Evolutionary conservation across 305 asterid species (phyloP), one percentile per base, ranked within the genome.

Genomic region (Caryopteris hybrid): DNA sequence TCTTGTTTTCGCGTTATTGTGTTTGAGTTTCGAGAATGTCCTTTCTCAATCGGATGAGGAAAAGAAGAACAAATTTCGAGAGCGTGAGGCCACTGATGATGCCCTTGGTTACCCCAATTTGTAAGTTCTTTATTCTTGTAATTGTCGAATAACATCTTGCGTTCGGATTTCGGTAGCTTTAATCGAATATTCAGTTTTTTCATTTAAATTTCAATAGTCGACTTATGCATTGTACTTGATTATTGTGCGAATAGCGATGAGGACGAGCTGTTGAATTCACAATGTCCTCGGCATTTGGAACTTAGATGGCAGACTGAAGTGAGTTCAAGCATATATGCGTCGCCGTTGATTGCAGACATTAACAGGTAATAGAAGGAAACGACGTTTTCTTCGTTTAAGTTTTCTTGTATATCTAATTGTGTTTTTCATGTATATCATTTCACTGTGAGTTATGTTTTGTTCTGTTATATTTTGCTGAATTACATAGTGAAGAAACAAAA

Each of bases 221-320:
- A 63, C 41, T 53, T 62, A 43, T 69, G 53, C 21, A 25, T 47
- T 8, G 9, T 27, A 36, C 17, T 18, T 70, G 53, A 64, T 51
- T 52, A 25, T 54, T 69, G 41, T 20, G 66, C 34, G 68, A 46
- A 21, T 64, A 93, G 99, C 51, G 96, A 89, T 73, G 99, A 94
- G 84, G 96, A 85, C 65, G 96, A 87, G 67, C 70, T 94, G 72
- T 75, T 94, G 90, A 94, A 94, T 78, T 82, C 95, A 16, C 96
- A 91, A 70, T 94, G 99, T 74, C 99, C 97, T 60, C 99, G 80
- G 82, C 87, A 86, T 78, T 85, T 94, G 86, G 99, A 94, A 70
- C 85, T 94, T 74, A 85, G 99, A 80, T 94, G 99, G 99, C 96
- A 94, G 84, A 75, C 89, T 63, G 99, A 94, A 89, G 96, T 94